Base-by-base conservation (phyloP, 768 basidiomycete genomes). In the Podaxis carcinomalis region DNA sequence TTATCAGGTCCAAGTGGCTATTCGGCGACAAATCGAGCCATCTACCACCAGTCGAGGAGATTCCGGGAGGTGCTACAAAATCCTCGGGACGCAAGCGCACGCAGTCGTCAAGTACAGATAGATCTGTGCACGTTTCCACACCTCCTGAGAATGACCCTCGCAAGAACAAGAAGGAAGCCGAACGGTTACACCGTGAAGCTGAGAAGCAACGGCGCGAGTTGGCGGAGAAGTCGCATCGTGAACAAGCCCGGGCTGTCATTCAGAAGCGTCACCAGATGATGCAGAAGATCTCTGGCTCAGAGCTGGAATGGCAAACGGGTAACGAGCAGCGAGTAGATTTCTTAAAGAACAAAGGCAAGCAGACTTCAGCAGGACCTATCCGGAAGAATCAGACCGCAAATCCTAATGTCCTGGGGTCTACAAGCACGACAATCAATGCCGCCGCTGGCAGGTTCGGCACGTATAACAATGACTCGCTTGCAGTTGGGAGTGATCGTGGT, bases 231-330 rank as follows among this genome's bases (percentile, higher is more conserved):
- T 86, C 78, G 69, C 86, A 92, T 63, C 85, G 87, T 67, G 95
- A 97, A 68, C 90, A 94, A 73, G 92, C 94, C 16, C 85, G 94
- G 57, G 93, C 92, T 47, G 94, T 96, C 73, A 90, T 95, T 87
- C 84, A 88, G 68, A 96, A 95, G 77, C 89, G 92, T 64, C 87
- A 84, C 62, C 85, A 88, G 65, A 80, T 93, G 73, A 78, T 90
- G 67, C 83, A 83, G 69, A 81, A 85, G 65, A 80, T 78, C 32
- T 73, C 71, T 49, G 78, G 74, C 65, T 75, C 78, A 59, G 83
- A 89, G 62, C 69, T 89, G 36, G 88, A 89, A 67, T 91, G 88
- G 89, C 79, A 72, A 62, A 73, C 78, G 65, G 76, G 81, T 61
- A 74, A 74, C 66, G 74, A 78, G 69, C 73, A 80, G 66, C 81